Evolutionary conservation across 805 yeast species (phyloP).

Genomic region (Candida golubevii): DNA sequence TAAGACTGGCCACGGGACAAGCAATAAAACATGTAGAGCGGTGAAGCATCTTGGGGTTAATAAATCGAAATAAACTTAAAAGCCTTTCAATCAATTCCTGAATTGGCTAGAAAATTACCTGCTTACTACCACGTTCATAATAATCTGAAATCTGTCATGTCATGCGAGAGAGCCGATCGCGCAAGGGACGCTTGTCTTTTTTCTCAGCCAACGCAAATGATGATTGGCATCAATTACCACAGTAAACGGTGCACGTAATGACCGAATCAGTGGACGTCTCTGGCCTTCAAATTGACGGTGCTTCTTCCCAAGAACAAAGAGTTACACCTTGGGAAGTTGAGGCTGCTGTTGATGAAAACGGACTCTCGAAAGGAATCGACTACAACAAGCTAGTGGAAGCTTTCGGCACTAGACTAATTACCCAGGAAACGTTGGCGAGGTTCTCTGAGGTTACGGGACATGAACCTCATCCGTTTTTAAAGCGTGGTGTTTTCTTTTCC

Average conservation of each 20-base stretch:
- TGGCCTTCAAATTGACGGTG: conserved; percentile 14
- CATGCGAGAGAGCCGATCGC: too few species aligned
- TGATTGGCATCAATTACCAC: too few species aligned
- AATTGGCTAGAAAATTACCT: too few species aligned
- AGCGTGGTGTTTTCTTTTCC: conserved; percentile 88
- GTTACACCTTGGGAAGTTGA: conserved; percentile 98
- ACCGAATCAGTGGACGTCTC: conserved; percentile 15
- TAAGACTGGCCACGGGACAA: too few species aligned
- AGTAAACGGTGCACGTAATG: conserved; percentile 4
- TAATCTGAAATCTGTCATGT: too few species aligned
- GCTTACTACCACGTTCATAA: too few species aligned
- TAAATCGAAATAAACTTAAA: too few species aligned
- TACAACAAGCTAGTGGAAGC: conserved; percentile 81
- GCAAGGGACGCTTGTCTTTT: too few species aligned
- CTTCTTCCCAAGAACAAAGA: conserved; percentile 27
- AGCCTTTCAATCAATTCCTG: too few species aligned
- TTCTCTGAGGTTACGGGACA: conserved; percentile 83
- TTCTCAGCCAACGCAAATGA: too few species aligned
- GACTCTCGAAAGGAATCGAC: conserved; percentile 85
- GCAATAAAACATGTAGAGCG: too few species aligned
- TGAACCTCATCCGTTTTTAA: conserved; percentile 84
- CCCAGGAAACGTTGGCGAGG: conserved; percentile 65
- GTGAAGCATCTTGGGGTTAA: too few species aligned
- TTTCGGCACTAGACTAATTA: conserved; percentile 79
- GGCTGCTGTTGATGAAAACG: conserved; percentile 91